These are phyloP conservation scores for Crocinoboletus sp. DNA, from an alignment of 1,284 basidiomycete genomes.

Conservation along the genomic window DNA sequence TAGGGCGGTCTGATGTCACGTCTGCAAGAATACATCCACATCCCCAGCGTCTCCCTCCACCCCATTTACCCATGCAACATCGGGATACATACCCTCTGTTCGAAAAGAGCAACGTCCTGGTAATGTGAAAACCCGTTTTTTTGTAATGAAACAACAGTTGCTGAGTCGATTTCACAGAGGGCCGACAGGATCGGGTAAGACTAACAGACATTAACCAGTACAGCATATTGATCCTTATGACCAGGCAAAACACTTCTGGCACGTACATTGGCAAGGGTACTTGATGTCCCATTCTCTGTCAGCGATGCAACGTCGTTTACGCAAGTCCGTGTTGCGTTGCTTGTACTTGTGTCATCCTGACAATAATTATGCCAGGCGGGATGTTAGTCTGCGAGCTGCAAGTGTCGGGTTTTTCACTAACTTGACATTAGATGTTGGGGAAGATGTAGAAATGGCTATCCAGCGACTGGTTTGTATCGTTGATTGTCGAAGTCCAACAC, in stretches of 20 bases:
- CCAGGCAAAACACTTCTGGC: slow-evolving; percentile 85
- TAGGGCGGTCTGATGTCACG: slow-evolving; percentile 39
- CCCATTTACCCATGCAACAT: slow-evolving; percentile 39
- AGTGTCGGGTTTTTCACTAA: slow-evolving; percentile 10
- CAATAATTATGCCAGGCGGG: slow-evolving; percentile 51
- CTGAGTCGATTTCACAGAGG: slow-evolving; percentile 45
- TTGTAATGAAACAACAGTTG: slow-evolving; percentile 4
- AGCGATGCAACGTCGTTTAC: slow-evolving; percentile 84
- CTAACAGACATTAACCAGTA: not conserved
- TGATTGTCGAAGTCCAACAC: not conserved
- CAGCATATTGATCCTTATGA: slow-evolving; percentile 8
- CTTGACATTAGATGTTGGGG: slow-evolving; percentile 77
- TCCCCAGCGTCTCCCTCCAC: slow-evolving; percentile 35
- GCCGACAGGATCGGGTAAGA: slow-evolving; percentile 73
- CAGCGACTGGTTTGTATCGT: slow-evolving; percentile 61
- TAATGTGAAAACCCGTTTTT: slow-evolving; percentile 46
- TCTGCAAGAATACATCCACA: slow-evolving; percentile 56
- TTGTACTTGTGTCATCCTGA: slow-evolving; percentile 11
- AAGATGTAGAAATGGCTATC: slow-evolving; percentile 90
- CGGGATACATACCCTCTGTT: slow-evolving; percentile 55
- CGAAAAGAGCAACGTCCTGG: slow-evolving; percentile 92
- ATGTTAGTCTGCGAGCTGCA: slow-evolving; percentile 47
- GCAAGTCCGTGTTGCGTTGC: slow-evolving; percentile 45
- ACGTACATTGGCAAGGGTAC: slow-evolving; percentile 76
- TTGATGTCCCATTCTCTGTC: slow-evolving; percentile 90